These are phyloP conservation scores for Rhynchospora pubera DNA, from an alignment of 176 grass and related monocot species.

Conservation along the genomic window DNA sequence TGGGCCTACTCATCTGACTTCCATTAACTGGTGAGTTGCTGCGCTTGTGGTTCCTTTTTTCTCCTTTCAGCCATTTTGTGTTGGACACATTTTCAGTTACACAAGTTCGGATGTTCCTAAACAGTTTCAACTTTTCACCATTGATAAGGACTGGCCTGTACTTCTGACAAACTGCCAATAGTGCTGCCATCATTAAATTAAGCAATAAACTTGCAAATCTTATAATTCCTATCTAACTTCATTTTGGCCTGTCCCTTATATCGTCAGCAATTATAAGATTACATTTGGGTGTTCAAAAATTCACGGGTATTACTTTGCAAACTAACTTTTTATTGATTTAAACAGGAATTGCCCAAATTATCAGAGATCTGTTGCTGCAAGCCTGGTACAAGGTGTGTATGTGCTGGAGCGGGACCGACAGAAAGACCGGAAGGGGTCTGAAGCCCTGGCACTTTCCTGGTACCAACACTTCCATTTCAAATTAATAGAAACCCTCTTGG, in stretches of 20 bases:
- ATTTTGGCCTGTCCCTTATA: not conserved
- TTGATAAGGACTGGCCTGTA: too few relatives aligned
- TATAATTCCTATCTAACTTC: too few relatives aligned
- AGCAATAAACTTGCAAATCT: too few relatives aligned
- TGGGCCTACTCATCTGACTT: constrained; percentile 44
- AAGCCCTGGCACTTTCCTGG: constrained; percentile 41
- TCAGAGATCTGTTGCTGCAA: constrained; percentile 39
- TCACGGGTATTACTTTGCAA: not conserved
- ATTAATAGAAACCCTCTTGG: constrained; percentile 29
- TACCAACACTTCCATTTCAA: constrained; percentile 55
- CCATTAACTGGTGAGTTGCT: constrained; percentile 45
- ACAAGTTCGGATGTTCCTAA: too few relatives aligned
- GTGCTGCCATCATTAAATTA: too few relatives aligned
- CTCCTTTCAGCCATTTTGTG: not conserved
- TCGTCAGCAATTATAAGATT: not conserved
- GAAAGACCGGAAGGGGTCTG: constrained; percentile 21
- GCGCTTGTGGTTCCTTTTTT: too few relatives aligned
- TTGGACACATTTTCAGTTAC: too few relatives aligned
- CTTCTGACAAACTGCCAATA: too few relatives aligned
- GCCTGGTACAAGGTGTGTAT: constrained; percentile 52
- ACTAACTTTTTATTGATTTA: not conserved
- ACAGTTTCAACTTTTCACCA: too few relatives aligned
- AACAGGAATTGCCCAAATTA: constrained; percentile 48
- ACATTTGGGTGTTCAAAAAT: not conserved
- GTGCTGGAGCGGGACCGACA: constrained; percentile 48